Evolutionary conservation across 257 asterid genomes (phyloP).

Genomic region (Scutellaria baicalensis): DNA sequence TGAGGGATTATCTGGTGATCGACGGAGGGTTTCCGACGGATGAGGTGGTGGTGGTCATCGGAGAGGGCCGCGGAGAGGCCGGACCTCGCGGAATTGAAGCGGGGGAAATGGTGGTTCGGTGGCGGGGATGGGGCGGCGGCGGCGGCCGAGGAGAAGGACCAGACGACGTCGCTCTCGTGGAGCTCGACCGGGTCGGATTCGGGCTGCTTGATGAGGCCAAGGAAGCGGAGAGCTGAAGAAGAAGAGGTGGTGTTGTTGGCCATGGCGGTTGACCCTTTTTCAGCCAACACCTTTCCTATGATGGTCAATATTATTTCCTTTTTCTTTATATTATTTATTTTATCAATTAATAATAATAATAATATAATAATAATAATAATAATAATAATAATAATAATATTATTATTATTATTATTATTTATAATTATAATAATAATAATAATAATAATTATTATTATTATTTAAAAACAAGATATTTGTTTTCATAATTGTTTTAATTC

Average conservation of each 20-base stretch:
- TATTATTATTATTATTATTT: not conserved
- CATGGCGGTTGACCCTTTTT: conserved; percentile 39
- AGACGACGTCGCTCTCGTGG: conserved; percentile 76
- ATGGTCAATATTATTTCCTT: not conserved
- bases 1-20: conserved; percentile 27
- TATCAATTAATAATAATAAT: not conserved
- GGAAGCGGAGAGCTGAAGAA: conserved; percentile 43
- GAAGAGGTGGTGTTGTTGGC: conserved; percentile 30
- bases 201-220: conserved; percentile 34
- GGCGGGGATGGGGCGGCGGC: conserved; percentile 27
- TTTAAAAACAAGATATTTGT: not conserved
- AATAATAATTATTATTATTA: not conserved
- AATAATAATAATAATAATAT: not conserved
- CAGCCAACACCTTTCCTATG: conserved; percentile 17
- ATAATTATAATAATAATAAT: not conserved
- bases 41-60: conserved; percentile 35
- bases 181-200: conserved; percentile 56
- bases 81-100: conserved; percentile 22
- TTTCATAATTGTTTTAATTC: not conserved
- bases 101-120: conserved; percentile 19
- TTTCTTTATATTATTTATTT: not conserved
- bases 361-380: too few relatives aligned
- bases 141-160: conserved; percentile 48
- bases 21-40: conserved; percentile 47
- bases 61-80: conserved; percentile 71